Percentiles rank a stretch among this genome's conserved stretches.
These are phyloP conservation scores for Pyrenula aspistea DNA, from an alignment of 495 filamentous ascomycete species.

Conservation along the genomic window DNA sequence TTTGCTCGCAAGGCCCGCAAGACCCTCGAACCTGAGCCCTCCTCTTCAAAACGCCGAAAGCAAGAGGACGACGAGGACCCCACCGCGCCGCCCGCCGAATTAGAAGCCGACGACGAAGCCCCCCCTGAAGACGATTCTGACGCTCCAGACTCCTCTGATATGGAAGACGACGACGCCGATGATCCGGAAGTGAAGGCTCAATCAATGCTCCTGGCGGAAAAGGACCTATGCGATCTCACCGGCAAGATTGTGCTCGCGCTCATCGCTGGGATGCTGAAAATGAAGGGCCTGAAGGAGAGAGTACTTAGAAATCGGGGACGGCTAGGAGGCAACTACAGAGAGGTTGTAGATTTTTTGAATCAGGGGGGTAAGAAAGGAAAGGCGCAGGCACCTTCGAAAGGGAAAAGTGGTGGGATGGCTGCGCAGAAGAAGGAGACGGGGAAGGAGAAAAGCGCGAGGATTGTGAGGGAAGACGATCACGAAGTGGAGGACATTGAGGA, in stretches of 20 bases:
- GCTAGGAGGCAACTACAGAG: slow-evolving; percentile 64
- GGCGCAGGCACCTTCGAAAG: slow-evolving; percentile 24
- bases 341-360: slow-evolving; percentile 64
- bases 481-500: slow-evolving; percentile 36
- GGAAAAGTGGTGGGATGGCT: slow-evolving; percentile 34
- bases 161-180: slow-evolving; percentile 48
- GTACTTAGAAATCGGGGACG: slow-evolving; percentile 53
- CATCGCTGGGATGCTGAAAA: slow-evolving; percentile 48
- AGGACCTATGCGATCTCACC: slow-evolving; percentile 71
- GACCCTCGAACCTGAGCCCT: slow-evolving; percentile 37
- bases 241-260: slow-evolving; percentile 73
- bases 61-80: slow-evolving; percentile 10
- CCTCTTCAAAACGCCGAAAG: background rate
- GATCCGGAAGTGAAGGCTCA: slow-evolving; percentile 36
- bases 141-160: slow-evolving; percentile 38
- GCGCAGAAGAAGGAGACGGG: slow-evolving; percentile 30
- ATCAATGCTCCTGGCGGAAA: slow-evolving; percentile 59
- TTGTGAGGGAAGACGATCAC: slow-evolving; percentile 35
- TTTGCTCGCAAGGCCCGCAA: slow-evolving; percentile 59
- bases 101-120: slow-evolving; percentile 56
- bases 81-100: slow-evolving; percentile 33
- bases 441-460: slow-evolving; percentile 25
- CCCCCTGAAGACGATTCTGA: slow-evolving; percentile 26
- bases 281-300: slow-evolving; percentile 38
- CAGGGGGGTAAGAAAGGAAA: slow-evolving; percentile 40